Conservation (phyloP, 2,329 filamentous ascomycete genomes). For the Trichoderma harzianum region DNA sequence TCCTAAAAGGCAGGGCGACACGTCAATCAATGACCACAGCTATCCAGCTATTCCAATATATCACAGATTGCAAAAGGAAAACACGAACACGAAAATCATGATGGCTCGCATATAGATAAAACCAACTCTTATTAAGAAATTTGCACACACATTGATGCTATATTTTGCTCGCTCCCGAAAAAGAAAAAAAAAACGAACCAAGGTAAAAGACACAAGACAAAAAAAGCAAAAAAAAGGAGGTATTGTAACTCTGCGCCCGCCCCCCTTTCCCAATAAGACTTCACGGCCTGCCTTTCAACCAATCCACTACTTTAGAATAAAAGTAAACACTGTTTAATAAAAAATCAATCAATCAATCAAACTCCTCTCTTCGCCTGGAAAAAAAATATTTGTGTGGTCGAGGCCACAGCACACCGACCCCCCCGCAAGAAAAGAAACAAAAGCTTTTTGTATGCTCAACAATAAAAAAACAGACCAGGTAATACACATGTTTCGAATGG, state of each 20-base stretch:
- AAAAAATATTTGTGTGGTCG: slow-evolving; percentile 1
- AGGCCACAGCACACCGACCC: slow-evolving; percentile 3
- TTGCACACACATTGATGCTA: neutral
- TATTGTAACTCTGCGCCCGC: neutral
- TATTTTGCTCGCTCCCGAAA: neutral
- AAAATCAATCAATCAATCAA: neutral
- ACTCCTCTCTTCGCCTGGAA: slow-evolving; percentile 17
- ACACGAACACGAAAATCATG: neutral
- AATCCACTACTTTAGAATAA: neutral
- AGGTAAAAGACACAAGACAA: neutral
- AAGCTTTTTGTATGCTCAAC: slow-evolving; percentile 11
- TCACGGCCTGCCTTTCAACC: slow-evolving; percentile 13
- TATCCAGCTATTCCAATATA: neutral
- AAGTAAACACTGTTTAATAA: neutral
- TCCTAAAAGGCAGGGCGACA: neutral
- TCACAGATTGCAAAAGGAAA: neutral
- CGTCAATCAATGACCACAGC: neutral
- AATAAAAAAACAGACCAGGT: slow-evolving; percentile 3
- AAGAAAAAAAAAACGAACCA: neutral
- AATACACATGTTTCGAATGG: slow-evolving; percentile 2
- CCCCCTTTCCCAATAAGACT: slow-evolving; percentile 8
- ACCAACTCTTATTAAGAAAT: neutral
- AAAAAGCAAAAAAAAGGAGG: neutral
- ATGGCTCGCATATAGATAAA: neutral
- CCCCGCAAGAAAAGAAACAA: slow-evolving; percentile 8